Percentiles rank a stretch among this genome's conserved stretches.
phyloP scores from a whole-genome alignment of 305 asterid species.

The Solanum hybrid region DNA sequence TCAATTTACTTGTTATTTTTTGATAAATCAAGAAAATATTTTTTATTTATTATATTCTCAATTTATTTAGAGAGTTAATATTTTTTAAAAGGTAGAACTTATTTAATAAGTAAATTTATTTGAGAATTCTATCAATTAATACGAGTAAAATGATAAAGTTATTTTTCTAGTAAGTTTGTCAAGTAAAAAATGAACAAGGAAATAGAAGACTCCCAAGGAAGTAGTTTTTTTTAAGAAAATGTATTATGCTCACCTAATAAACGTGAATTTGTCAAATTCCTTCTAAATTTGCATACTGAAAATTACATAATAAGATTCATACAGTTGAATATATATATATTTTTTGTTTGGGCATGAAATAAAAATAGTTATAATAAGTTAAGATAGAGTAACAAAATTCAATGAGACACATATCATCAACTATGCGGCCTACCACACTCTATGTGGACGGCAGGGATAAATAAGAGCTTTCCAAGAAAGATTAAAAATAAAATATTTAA shows the following conservation, averaged over 20 bases:
- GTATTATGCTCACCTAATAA: not conserved
- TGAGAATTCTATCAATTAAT: no score
- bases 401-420: not conserved
- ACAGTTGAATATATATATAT: not conserved
- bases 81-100: no score
- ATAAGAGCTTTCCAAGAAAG: conserved; percentile 1
- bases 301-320: not conserved
- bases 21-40: no score
- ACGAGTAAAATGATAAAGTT: no score
- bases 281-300: not conserved
- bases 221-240: not conserved
- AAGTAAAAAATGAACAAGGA: no score
- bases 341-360: not conserved
- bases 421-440: not conserved
- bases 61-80: not conserved
- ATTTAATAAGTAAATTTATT: no score
- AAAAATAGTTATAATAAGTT: not conserved
- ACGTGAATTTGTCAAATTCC: not conserved
- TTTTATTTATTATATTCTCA: no score
- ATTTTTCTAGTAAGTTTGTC: no score
- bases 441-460: conserved; percentile 16
- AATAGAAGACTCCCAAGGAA: no score
- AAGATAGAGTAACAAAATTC: not conserved
- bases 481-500: not conserved
- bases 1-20: no score